Percentiles rank a stretch among this genome's conserved stretches.
Evolutionary conservation across 1,284 basidiomycete genomes (phyloP).

Genomic region (Boletellus deceptivus): DNA sequence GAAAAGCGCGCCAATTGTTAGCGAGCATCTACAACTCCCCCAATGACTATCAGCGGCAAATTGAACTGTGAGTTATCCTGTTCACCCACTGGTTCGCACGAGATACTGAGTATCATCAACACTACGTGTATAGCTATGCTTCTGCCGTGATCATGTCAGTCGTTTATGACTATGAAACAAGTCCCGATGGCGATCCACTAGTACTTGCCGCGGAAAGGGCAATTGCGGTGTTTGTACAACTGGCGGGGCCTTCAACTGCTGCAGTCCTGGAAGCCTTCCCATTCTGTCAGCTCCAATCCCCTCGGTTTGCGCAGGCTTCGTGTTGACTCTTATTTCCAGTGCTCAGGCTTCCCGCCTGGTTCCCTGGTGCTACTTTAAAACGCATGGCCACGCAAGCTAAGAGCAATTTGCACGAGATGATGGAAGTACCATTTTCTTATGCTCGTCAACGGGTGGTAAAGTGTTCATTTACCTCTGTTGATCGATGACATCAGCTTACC

Average conservation of each 20-base stretch:
- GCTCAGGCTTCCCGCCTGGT: slow-evolving; percentile 29
- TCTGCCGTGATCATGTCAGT: slow-evolving; percentile 35
- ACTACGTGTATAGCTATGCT: slow-evolving; percentile 22
- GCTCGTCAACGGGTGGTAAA: slow-evolving; percentile 29
- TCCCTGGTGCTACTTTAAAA: slow-evolving; percentile 30
- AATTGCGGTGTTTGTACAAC: slow-evolving; percentile 26
- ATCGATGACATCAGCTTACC: not conserved
- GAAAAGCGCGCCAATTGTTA: slow-evolving; percentile 30
- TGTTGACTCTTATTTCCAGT: slow-evolving; percentile 23
- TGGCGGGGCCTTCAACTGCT: slow-evolving; percentile 28
- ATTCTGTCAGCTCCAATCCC: slow-evolving; percentile 28
- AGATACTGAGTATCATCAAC: slow-evolving; percentile 5
- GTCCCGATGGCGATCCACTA: slow-evolving; percentile 26
- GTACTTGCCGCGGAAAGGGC: slow-evolving; percentile 32
- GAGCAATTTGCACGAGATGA: slow-evolving; percentile 29
- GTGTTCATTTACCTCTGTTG: not conserved
- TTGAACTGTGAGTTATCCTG: slow-evolving; percentile 28
- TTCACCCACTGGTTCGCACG: not conserved
- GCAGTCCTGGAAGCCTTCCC: slow-evolving; percentile 33
- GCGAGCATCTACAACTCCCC: slow-evolving; percentile 22
- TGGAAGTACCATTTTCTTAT: slow-evolving; percentile 30
- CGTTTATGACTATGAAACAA: slow-evolving; percentile 35
- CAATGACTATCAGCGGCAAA: slow-evolving; percentile 27
- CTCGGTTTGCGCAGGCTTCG: slow-evolving; percentile 2
- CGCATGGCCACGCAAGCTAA: slow-evolving; percentile 33